These are phyloP conservation scores for Protomyces inundatus DNA, from an alignment of 1,139 yeast species.

Conservation along the genomic window DNA sequence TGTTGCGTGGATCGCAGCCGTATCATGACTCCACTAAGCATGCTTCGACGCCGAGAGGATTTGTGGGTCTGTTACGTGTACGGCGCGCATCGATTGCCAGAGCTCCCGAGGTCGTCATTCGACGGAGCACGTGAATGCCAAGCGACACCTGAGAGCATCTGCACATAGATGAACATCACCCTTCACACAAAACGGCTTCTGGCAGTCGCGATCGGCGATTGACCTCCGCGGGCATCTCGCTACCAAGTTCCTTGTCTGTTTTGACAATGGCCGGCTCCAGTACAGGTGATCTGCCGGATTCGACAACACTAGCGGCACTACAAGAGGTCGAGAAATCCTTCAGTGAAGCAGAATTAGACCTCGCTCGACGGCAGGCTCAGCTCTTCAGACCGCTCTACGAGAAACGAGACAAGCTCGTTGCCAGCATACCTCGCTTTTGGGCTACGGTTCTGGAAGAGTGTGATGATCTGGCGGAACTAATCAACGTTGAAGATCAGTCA, in stretches of 20 bases:
- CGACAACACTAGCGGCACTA: not conserved
- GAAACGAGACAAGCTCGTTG: conserved; percentile 37
- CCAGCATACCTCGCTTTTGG: conserved; percentile 42
- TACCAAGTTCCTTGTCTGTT: no score
- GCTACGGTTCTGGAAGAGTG: conserved; percentile 38
- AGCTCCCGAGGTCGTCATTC: no score
- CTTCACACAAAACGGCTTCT: no score
- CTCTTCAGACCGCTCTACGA: conserved; percentile 39
- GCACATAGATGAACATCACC: no score
- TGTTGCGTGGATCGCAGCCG: not conserved
- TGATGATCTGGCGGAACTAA: conserved; percentile 36
- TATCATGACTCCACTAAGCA: no score
- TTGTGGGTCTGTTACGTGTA: no score
- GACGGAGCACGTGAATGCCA: no score
- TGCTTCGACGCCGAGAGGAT: no score
- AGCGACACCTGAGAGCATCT: no score
- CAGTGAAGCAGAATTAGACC: conserved; percentile 11
- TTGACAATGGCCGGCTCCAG: not conserved
- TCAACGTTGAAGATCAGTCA: conserved; percentile 37
- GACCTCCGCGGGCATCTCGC: no score
- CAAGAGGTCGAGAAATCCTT: conserved; percentile 5
- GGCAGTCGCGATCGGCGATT: no score
- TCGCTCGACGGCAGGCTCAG: conserved; percentile 28
- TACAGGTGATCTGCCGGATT: not conserved
- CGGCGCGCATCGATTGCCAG: no score